Base-by-base conservation (phyloP, 2,329 filamentous ascomycete genomes). In the Phyllosticta ampelicida region DNA sequence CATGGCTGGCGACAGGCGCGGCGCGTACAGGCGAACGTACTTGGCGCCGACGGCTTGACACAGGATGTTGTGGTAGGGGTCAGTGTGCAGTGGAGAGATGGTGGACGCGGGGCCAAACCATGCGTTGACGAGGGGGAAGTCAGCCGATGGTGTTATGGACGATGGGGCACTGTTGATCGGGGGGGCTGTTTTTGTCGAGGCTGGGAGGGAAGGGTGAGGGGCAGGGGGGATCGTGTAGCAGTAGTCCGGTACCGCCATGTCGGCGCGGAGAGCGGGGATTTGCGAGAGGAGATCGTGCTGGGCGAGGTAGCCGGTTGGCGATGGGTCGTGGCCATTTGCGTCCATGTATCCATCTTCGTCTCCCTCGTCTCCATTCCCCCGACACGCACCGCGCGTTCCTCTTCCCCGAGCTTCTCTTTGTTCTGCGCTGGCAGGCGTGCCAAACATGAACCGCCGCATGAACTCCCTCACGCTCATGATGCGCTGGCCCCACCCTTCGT, bases 91-190 rank as follows among this genome's bases (percentile, higher is more conserved):
- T 1, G 94, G 94, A 0, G 90, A 96, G 62, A 96, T 91, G 0
- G 94, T 97, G 54, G 84, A 85, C 0, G 84, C 77, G 0, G 94
- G 94, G 0, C 94, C 94, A 62, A 97, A 86, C 94, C 94, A 99
- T 8, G 89, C 90, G 71, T 97, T 95, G 18, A 95, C 78, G 50
- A 87, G 76, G 0, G 89, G 89, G 20, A 19, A 77, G 69, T 63
- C 63, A n/a, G 51, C 4, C 8, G 23, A 8, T 26, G 23, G 23
- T 26, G 23, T 4, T 26, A 48, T 3, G 3, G 23, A 28, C 62
- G 60, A 0, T 63, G 60, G 1, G 63, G 60, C 2, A 63, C 48
- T 13, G n/a, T n/a, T n/a, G n/a, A 50, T 36, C 28, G 44, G 57
- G 16, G 19, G 48, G 30, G 55, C 21, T 52, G 48, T 50, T 19